Evolutionary conservation across 2,329 filamentous ascomycete species (phyloP).

Genomic region (Emmonsiellopsis sp.): DNA sequence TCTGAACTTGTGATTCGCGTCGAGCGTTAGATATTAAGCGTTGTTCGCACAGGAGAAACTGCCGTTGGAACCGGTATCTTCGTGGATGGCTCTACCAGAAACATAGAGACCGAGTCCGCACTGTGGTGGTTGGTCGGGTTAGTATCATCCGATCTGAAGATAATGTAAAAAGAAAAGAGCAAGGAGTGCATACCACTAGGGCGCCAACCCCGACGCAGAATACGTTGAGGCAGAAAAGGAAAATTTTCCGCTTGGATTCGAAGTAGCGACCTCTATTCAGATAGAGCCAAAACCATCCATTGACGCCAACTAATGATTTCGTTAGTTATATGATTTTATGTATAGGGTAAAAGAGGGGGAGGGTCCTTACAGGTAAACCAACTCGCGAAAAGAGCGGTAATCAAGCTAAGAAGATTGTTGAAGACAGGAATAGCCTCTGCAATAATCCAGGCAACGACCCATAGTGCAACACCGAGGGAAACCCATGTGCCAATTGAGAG

Average conservation of each 20-base stretch:
- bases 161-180: background rate
- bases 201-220: conserved; percentile 29
- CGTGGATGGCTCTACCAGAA: conserved; percentile 29
- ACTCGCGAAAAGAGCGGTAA: conserved; percentile 54
- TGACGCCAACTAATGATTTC: conserved; percentile 25
- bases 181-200: conserved; percentile 16
- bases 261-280: conserved; percentile 38
- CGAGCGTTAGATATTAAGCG: conserved; percentile 7
- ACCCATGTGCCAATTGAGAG: conserved; percentile 51
- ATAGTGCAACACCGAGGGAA: conserved; percentile 45
- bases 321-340: background rate
- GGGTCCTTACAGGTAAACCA: conserved; percentile 55
- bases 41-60: conserved; percentile 34
- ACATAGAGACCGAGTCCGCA: conserved; percentile 36
- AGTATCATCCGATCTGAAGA: background rate
- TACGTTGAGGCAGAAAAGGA: conserved; percentile 37
- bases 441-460: conserved; percentile 58
- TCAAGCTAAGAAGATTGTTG: conserved; percentile 55
- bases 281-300: conserved; percentile 39
- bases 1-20: no score
- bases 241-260: conserved; percentile 35
- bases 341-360: background rate
- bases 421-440: conserved; percentile 63
- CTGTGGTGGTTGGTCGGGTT: conserved; percentile 15
- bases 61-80: conserved; percentile 21